Conservation (phyloP, 306 rosid genomes). For the Rubus parviflorus region DNA sequence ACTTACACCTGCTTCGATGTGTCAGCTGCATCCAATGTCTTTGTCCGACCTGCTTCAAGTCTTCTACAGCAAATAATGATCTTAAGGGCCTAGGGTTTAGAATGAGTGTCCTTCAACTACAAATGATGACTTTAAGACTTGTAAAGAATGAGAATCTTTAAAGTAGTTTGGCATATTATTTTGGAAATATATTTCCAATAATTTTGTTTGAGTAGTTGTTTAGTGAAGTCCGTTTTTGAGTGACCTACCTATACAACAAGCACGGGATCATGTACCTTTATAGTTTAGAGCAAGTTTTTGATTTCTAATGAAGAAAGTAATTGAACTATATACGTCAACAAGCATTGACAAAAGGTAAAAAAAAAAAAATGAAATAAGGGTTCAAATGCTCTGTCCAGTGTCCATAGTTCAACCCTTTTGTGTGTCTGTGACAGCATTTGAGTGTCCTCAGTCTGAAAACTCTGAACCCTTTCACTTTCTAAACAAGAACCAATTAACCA, state of each 20-base stretch:
- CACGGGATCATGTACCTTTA: background rate
- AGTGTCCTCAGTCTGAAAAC: background rate
- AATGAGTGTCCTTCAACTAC: background rate
- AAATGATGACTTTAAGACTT: conserved; percentile 3
- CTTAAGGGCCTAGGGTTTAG: background rate
- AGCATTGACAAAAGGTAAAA: too few relatives aligned
- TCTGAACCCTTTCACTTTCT: conserved; percentile 9
- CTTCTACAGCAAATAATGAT: conserved; percentile 4
- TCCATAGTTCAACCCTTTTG: conserved; percentile 1
- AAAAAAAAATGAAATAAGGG: background rate
- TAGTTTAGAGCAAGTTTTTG: background rate
- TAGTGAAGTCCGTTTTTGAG: background rate
- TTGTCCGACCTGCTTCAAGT: conserved; percentile 5
- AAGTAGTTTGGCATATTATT: background rate
- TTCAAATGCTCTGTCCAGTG: background rate
- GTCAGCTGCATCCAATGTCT: background rate
- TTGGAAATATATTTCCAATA: background rate
- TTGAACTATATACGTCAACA: background rate
- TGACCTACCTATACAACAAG: background rate
- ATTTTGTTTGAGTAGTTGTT: background rate
- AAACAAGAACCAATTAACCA: background rate
- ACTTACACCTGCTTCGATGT: background rate
- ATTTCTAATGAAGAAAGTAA: background rate
- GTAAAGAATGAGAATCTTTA: background rate
- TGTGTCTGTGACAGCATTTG: background rate